Conservation (phyloP, 495 filamentous ascomycete species). For the Beverwykella pulmonaria region DNA sequence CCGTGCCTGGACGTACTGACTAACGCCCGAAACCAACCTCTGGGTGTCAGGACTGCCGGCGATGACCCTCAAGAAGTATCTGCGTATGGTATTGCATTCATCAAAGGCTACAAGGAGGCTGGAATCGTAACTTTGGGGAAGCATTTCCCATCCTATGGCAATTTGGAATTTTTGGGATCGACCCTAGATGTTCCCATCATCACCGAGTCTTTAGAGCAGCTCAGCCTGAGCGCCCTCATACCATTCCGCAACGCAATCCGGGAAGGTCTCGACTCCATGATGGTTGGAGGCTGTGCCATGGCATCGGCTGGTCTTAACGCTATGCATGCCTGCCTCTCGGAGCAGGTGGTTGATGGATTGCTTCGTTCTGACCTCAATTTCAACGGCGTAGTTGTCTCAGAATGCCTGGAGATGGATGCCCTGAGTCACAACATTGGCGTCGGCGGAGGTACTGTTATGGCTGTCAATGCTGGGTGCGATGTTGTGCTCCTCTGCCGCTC, state of each 20-base stretch:
- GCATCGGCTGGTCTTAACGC: slow-evolving; percentile 83
- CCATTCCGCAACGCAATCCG: slow-evolving; percentile 85
- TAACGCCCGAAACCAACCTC: slow-evolving; percentile 81
- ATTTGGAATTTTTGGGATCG: slow-evolving; percentile 86
- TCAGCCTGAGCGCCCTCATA: slow-evolving; percentile 79
- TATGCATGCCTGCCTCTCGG: slow-evolving; percentile 88
- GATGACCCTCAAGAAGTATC: slow-evolving; percentile 91
- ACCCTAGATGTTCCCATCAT: slow-evolving; percentile 87
- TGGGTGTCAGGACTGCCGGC: slow-evolving; percentile 79
- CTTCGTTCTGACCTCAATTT: slow-evolving; percentile 81
- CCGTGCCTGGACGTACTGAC: slow-evolving; percentile 89
- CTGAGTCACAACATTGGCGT: slow-evolving; percentile 88
- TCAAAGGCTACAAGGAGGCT: slow-evolving; percentile 87
- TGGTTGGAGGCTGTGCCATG: slow-evolving; percentile 88
- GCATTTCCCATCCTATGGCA: slow-evolving; percentile 91
- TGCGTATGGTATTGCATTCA: slow-evolving; percentile 79
- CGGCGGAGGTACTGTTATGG: slow-evolving; percentile 91
- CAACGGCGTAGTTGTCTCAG: slow-evolving; percentile 86
- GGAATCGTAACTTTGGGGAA: slow-evolving; percentile 85
- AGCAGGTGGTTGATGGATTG: slow-evolving; percentile 85
- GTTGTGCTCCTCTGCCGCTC: slow-evolving; percentile 81
- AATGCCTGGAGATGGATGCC: slow-evolving; percentile 94
- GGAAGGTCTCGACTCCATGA: slow-evolving; percentile 85
- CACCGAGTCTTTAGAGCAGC: slow-evolving; percentile 84
- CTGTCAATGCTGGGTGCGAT: slow-evolving; percentile 89